These are phyloP conservation scores for Verticillium nubilum DNA, from an alignment of 2,329 filamentous ascomycete species.

Conservation along the genomic window DNA sequence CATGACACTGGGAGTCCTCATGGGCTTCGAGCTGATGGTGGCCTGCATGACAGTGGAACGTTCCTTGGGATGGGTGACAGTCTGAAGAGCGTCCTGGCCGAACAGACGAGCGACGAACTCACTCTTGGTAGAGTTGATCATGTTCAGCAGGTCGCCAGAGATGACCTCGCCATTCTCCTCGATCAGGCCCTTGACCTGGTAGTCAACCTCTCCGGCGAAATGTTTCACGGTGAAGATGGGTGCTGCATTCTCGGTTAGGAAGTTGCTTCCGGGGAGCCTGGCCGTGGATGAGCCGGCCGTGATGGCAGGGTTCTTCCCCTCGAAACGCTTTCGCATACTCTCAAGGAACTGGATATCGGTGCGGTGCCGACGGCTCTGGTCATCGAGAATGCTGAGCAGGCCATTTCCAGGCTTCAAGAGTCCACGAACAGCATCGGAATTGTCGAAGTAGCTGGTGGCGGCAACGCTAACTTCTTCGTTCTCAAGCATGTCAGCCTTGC, in stretches of 20 bases:
- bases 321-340: slow-evolving; percentile 85
- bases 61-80: slow-evolving; percentile 88
- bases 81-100: slow-evolving; percentile 91
- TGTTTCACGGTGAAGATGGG: slow-evolving; percentile 88
- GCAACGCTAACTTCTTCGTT: slow-evolving; percentile 88
- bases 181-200: slow-evolving; percentile 77
- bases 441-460: slow-evolving; percentile 95
- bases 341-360: slow-evolving; percentile 88
- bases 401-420: slow-evolving; percentile 91
- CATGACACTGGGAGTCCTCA: slow-evolving; percentile 89
- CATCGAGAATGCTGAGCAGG: slow-evolving; percentile 87
- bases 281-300: slow-evolving; percentile 69
- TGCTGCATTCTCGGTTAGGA: slow-evolving; percentile 73
- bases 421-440: slow-evolving; percentile 88
- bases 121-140: slow-evolving; percentile 83
- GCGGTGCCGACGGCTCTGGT: slow-evolving; percentile 86
- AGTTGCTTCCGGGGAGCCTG: slow-evolving; percentile 82
- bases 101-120: slow-evolving; percentile 87
- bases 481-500: slow-evolving; percentile 87
- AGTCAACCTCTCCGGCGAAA: slow-evolving; percentile 95
- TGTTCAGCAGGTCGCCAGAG: slow-evolving; percentile 90
- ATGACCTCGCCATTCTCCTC: slow-evolving; percentile 97
- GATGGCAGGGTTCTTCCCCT: slow-evolving; percentile 90
- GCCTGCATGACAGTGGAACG: slow-evolving; percentile 89
- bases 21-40: slow-evolving; percentile 90